Base-by-base conservation (phyloP, 371 early-diverging fungal genomes). In the Lichtheimia corymbifera region DNA sequence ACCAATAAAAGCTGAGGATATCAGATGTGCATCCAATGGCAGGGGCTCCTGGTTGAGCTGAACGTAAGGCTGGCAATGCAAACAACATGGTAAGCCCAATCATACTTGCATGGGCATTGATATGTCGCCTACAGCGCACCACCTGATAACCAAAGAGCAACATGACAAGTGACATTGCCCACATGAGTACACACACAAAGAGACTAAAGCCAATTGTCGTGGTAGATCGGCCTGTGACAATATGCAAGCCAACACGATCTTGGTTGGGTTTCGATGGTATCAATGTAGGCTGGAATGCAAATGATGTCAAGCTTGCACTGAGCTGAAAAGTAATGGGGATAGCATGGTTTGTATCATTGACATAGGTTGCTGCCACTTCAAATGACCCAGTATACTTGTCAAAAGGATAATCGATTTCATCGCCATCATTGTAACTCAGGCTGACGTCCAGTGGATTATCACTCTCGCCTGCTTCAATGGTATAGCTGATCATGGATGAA, bases 1-100 rank as follows among this genome's bases (percentile, higher is more conserved):
- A 74, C 74, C 74, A 74, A n/a, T 74, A 74, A 59, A 68, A 74
- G 9, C 74, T 71, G 13, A 77, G 51, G 18, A 71, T 66, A 47
- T 77, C 77, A 17, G 74, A 65, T 12, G 68, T 71, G 50, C 73
- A 73, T 20, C 77, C 77, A n/a, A 73, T 67, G 17, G 59, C 64
- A 22, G 77, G 77, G 20, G 73, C 69, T 18, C 77, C 77, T 12
- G 77, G 77, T 50, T 77, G 77, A 14, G 77, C 67, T 11, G 68
- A 68, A 25, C 76, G 53, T 7, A 77, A 60, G 0, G 77, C 72
- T 13, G 77, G 77, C 15, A 77, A 53, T 22, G 77, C 74, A 65
- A 77, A 77, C 17, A 77, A 47, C 66, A 73, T 69, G 22, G 74
- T 70, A 9, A 71, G 59, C 2, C 77, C 77, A 47, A 77, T 53